A percentile compares a stretch with the other conserved stretches of the same genome.
Conservation (phyloP, 2,329 filamentous ascomycete genomes). For the Fusarium devonianum region DNA sequence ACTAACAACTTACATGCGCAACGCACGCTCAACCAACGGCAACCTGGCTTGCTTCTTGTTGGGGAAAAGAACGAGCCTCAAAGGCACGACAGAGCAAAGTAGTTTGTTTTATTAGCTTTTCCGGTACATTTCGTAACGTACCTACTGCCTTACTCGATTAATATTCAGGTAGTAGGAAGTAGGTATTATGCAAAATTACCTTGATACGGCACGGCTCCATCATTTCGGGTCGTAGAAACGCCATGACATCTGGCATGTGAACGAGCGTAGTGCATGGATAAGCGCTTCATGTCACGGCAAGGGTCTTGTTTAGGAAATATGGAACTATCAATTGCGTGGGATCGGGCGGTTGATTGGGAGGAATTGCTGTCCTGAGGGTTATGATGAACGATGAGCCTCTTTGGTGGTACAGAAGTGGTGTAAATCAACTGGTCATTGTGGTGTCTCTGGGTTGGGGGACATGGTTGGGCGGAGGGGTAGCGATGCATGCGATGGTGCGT, state of each 20-base stretch:
- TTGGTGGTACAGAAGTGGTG: slow-evolving; percentile 25
- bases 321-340: slow-evolving; percentile 19
- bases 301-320: slow-evolving; percentile 6
- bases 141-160: too few species aligned
- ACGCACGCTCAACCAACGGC: slow-evolving; percentile 28
- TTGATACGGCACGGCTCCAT: neutral
- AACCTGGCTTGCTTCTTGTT: slow-evolving; percentile 23
- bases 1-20: slow-evolving; percentile 10
- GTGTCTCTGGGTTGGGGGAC: slow-evolving; percentile 6
- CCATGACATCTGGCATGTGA: slow-evolving; percentile 31
- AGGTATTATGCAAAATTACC: too few species aligned
- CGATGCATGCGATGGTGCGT: too few species aligned
- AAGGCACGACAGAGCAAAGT: neutral
- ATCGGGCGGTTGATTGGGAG: slow-evolving; percentile 11
- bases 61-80: slow-evolving; percentile 12
- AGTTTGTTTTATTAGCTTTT: slow-evolving; percentile 3
- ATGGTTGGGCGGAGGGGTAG: slow-evolving; percentile 13
- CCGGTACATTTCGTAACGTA: neutral
- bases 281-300: too few species aligned
- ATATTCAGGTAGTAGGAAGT: too few species aligned
- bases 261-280: slow-evolving; percentile 18
- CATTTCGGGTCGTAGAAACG: neutral
- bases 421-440: slow-evolving; percentile 30
- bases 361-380: too few species aligned
- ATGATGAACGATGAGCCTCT: too few species aligned